Base-by-base conservation (phyloP, 176 grass and related monocot genomes). In the Oryza brachyantha region DNA sequence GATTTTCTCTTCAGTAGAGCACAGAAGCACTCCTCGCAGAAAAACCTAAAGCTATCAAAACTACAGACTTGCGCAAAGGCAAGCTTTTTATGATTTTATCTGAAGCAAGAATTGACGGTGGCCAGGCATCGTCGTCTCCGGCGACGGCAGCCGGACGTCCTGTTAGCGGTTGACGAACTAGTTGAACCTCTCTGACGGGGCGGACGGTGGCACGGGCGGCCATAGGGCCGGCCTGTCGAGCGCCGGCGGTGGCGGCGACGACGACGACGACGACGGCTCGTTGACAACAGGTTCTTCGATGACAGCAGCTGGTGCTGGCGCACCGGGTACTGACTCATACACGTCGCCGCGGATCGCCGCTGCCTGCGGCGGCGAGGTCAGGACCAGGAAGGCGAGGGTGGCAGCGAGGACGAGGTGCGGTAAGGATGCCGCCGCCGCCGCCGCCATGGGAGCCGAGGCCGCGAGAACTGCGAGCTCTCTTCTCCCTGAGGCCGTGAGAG, bases 391-490 rank as follows among this genome's bases (percentile, higher is more conserved):
- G 7, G 60, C 75, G 13, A 85, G 58, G 26, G 19, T 39, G 19
- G 83, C 19, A 27, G 40, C 35, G 60, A 79, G 35, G 75, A 32
- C 26, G 10, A 85, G 68, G 8, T 55, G 43, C 26, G 34, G 25
- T 8, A 73, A 17, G 5, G 68, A 57, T 2, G 68, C 76, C 76
- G 73, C 68, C 75, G 79, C 78, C 43, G 38, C 60, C 75, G 79
- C 78, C 43, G 38, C 60, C 76, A 73, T 79, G 19, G 38, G 29
- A 50, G 41, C 29, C 48, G 48, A 48, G 45, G 45, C 45, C 5
- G 45, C 13, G 5, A 52, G 6, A 52, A 21, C 48, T 7, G n/a
- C 48, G 17, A 52, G 48, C 48, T 52, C 48, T 52, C 43, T 46
- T 46, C 43, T 46, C 43, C 1, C 43, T 46, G 43, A 46, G 14